Conservation (phyloP, 345 rosid genomes). For the Turnera subulata region DNA sequence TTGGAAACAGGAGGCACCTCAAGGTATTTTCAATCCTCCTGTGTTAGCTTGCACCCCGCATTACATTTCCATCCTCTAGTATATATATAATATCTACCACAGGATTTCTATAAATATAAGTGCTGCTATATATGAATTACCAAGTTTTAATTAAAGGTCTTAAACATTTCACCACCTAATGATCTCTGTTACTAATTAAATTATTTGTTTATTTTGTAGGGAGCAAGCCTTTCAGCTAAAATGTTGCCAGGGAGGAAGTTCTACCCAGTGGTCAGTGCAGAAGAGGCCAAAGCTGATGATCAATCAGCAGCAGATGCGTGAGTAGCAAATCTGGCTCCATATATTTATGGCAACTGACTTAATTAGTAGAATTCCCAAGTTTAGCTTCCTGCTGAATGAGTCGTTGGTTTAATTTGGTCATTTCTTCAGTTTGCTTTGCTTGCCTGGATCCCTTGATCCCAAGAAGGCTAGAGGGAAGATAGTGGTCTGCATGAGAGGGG, state of each 20-base stretch:
- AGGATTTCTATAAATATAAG: no score
- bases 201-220: neutral
- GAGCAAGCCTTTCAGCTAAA: constrained; percentile 15
- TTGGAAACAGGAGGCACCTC: constrained; percentile 14
- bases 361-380: neutral
- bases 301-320: constrained; percentile 17
- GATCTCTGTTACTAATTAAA: neutral
- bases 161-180: no score
- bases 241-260: constrained; percentile 13
- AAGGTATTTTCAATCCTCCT: constrained; percentile 3
- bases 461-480: constrained; percentile 60
- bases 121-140: no score
- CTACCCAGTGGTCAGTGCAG: constrained; percentile 16
- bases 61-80: no score
- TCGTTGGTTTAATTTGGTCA: neutral
- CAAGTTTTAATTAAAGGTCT: no score
- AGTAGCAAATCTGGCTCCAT: neutral
- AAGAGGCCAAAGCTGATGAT: neutral
- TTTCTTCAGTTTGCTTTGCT: constrained; percentile 12
- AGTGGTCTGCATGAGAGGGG: constrained; percentile 39
- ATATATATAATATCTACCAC: no score
- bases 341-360: no score
- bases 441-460: constrained; percentile 41
- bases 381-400: neutral
- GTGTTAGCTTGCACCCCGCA: no score